Base-by-base conservation (phyloP, 2,329 filamentous ascomycete species). In the Paracamarosporium sp. region DNA sequence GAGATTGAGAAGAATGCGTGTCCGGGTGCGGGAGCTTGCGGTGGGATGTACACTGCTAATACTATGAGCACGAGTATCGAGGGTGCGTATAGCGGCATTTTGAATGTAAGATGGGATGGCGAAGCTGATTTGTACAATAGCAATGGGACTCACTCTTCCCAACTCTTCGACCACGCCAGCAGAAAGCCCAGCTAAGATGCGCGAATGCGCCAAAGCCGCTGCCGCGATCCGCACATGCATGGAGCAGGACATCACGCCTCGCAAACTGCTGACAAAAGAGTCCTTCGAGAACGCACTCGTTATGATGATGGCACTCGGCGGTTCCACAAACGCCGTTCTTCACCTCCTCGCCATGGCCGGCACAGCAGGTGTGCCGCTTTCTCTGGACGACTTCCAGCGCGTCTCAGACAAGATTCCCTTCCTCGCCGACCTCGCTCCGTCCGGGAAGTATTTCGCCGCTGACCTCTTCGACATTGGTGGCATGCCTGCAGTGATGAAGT, bases 21-120 rank as follows among this genome's bases (percentile, higher is more conserved):
- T 74, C 90, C 90, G 1, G 87, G 88, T 8, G 86, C 87, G 1
- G 92, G 92, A 28, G 93, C 91, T 1, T 96, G 92, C 63, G 92
- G 92, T 45, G 92, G 93, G 17, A 96, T 96, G 93, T 97, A 93
- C 80, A 97, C 93, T 0, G 93, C 93, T 63, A 96, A 96, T 79
- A 96, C 92, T 24, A 94, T 97, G 91, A 91, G 92, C 4, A 94
- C 91, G 0, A 91, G 91, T 13, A 92, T 96, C 63, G 92, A 97
- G 66, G 71, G 72, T 66, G 59, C 11, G 56, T 13, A 2, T 3
- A n/a, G 5, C 30, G 12, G 4, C 12, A 17, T 28, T 31, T 33
- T 28, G 33, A 6, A 2, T 22, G 5, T 20, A 17, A 8, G 22
- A 8, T 25, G 5, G 17, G 6, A n/a, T 20, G 36, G n/a, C n/a